Base-by-base conservation (phyloP, 306 rosid genomes). In the Amphicarpaea edgeworthii region DNA sequence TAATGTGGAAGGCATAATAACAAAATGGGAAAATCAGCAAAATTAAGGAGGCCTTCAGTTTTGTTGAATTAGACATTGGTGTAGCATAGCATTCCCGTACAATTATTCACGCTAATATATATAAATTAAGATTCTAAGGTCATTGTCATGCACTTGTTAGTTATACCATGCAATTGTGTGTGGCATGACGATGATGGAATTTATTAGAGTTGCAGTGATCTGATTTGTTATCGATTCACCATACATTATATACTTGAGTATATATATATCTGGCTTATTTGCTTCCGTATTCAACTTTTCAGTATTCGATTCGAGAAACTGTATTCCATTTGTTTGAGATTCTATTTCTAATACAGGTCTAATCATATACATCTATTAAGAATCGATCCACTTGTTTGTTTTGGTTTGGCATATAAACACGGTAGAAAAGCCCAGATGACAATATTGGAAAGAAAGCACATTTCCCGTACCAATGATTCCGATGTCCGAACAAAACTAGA, bases 191-290 rank as follows among this genome's bases (percentile, higher is more conserved):
- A 57, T 24, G 41, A 32, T 28, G 42, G 42, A 59, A 59, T n/a
- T 28, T 26, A 28, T 59, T 34, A 34, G 58, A 51, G 58, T 51
- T 16, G 58, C 23, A 51, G 66, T 15, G 21, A 59, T 26, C 20
- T 30, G 66, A 59, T 59, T 6, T 59, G 66, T 19, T 28, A 28
- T 59, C 20, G 42, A 59, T 1, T 57, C 65, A 58, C 38, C 65
- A 28, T 30, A 28, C n/a, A 54, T 21, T 23, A 55, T 57, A 57
- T 57, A 57, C n/a, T n/a, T 0, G 9, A 24, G 38, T 57, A n/a
- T n/a, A n/a, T n/a, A n/a, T n/a, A n/a, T n/a, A 24, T 57, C 64
- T 57, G 64, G 64, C 38, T 26, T 12, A 12, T 24, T 57, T 14
- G 21, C 12, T 59, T 59, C 66, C 41, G 65, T 30, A 59, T 7